Evolutionary conservation across 805 yeast genomes (phyloP).

Genomic region (Yarrowia sp.): DNA sequence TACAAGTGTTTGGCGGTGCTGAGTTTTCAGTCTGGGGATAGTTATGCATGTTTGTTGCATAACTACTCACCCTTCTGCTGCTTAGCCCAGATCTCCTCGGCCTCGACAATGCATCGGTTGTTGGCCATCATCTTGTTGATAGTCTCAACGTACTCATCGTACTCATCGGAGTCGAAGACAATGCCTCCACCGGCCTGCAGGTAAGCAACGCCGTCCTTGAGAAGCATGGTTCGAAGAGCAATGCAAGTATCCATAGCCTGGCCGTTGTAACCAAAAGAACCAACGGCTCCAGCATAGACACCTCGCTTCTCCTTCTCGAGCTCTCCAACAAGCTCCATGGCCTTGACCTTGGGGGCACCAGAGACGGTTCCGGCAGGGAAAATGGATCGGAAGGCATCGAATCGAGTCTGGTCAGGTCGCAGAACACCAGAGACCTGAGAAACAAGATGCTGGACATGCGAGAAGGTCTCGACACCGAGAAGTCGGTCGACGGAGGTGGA

Average conservation of each 20-base stretch:
- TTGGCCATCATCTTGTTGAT: slow-evolving; percentile 97
- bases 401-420: slow-evolving; percentile 77
- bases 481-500: slow-evolving; percentile 84
- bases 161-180: slow-evolving; percentile 90
- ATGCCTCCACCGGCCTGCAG: slow-evolving; percentile 99
- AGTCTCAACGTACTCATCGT: slow-evolving; percentile 93
- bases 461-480: slow-evolving; percentile 85
- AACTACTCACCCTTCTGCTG: slow-evolving; percentile 15
- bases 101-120: slow-evolving; percentile 84
- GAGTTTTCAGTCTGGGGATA: no score
- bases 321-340: slow-evolving; percentile 91
- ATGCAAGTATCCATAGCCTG: slow-evolving; percentile 95
- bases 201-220: slow-evolving; percentile 83
- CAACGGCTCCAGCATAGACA: slow-evolving; percentile 98
- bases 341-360: slow-evolving; percentile 97
- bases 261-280: slow-evolving; percentile 97
- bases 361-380: slow-evolving; percentile 99
- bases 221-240: slow-evolving; percentile 95
- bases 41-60: not conserved
- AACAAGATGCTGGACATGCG: slow-evolving; percentile 95
- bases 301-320: slow-evolving; percentile 91
- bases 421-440: slow-evolving; percentile 91
- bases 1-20: not conserved
- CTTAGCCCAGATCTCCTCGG: slow-evolving; percentile 54
- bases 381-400: slow-evolving; percentile 95